phyloP scores from a whole-genome alignment of 257 asterid genomes.

The Haberlea rhodopensis region DNA sequence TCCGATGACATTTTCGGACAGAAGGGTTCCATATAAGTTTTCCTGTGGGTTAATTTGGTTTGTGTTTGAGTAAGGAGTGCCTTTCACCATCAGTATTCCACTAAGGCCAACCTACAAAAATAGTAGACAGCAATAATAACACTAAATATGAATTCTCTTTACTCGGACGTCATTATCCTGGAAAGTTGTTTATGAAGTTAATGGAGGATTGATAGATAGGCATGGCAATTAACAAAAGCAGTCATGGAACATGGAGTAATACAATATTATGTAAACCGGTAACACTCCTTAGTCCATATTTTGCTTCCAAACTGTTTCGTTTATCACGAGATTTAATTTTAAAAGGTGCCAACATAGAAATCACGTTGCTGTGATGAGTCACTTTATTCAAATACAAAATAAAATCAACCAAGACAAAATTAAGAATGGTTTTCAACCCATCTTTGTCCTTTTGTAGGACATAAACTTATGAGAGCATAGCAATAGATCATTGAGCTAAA shows the following conservation, averaged over 20 bases:
- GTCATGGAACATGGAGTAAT: not conserved
- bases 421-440: too few relatives aligned
- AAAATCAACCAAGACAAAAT: too few relatives aligned
- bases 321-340: too few relatives aligned
- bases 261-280: too few relatives aligned
- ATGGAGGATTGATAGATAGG: not conserved
- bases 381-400: too few relatives aligned
- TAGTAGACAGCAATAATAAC: not conserved
- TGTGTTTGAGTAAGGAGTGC: constrained; percentile 47
- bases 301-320: too few relatives aligned
- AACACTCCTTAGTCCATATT: too few relatives aligned
- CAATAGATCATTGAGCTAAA: not conserved
- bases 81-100: constrained; percentile 82
- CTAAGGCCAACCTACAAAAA: constrained; percentile 56
- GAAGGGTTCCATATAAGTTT: constrained; percentile 44
- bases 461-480: not conserved
- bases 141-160: not conserved
- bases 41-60: constrained; percentile 38
- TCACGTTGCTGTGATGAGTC: not conserved
- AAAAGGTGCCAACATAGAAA: not conserved
- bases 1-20: constrained; percentile 68
- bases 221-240: not conserved
- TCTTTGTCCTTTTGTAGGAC: not conserved
- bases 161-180: not conserved
- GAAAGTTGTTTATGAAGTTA: not conserved